Conservation (phyloP, 2,329 filamentous ascomycete species). For the Ceratocystiopsis brevicomis region DNA sequence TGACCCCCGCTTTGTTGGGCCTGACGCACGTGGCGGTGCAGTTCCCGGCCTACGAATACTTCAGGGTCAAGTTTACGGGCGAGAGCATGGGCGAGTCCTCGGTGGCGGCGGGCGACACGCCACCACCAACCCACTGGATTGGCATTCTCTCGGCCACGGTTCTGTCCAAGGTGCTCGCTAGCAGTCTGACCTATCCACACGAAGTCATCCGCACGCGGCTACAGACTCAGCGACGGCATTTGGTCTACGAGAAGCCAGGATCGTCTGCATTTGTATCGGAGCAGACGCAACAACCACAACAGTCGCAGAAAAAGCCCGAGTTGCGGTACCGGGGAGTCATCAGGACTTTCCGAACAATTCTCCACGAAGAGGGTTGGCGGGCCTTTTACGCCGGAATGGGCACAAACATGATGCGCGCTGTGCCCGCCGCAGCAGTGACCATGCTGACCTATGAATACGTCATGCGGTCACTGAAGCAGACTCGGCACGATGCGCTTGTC, state of each 20-base stretch:
- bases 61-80: conserved; percentile 82
- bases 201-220: conserved; percentile 86
- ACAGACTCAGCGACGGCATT: conserved; percentile 65
- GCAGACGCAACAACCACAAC: conserved; percentile 11
- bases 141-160: conserved; percentile 81
- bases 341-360: conserved; percentile 65
- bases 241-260: not conserved
- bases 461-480: conserved; percentile 32
- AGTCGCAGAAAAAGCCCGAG: too few species aligned
- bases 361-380: conserved; percentile 82
- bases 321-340: conserved; percentile 58
- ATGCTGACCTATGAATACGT: conserved; percentile 90
- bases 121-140: conserved; percentile 52
- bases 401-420: conserved; percentile 89
- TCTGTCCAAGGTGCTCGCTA: conserved; percentile 83
- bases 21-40: conserved; percentile 92
- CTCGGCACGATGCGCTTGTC: conserved; percentile 20
- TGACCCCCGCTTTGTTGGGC: conserved; percentile 79
- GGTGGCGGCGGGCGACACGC: conserved; percentile 29
- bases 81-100: conserved; percentile 63
- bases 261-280: not conserved
- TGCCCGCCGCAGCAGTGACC: conserved; percentile 89
- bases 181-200: conserved; percentile 89
- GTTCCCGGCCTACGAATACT: conserved; percentile 85
- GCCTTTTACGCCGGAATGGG: conserved; percentile 96